Percentiles rank a stretch among this genome's conserved stretches.
These are phyloP conservation scores for Fraxinus americana DNA, from an alignment of 257 asterid species.

Conservation along the genomic window DNA sequence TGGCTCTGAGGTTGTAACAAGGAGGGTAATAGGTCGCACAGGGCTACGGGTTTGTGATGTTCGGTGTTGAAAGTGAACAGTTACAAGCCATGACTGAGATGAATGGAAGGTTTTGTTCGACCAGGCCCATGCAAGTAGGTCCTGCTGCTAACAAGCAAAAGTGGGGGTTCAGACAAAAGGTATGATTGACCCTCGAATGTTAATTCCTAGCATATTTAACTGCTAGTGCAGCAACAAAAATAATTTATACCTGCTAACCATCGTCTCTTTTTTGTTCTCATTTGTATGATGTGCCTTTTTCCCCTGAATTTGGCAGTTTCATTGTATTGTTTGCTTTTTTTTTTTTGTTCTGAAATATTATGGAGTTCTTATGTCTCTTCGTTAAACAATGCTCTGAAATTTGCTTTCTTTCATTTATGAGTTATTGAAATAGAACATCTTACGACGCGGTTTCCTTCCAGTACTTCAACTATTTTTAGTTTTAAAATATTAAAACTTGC, in stretches of 20 bases:
- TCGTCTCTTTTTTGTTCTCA: constrained; percentile 21
- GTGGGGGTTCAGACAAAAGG: too few species aligned
- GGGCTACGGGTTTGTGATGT: constrained; percentile 80
- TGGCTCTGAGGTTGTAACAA: too few species aligned
- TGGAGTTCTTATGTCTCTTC: constrained; percentile 32
- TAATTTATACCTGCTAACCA: not conserved
- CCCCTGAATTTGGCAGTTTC: constrained; percentile 38
- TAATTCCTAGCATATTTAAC: constrained; percentile 15
- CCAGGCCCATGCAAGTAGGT: constrained; percentile 91
- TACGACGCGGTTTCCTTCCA: constrained; percentile 49
- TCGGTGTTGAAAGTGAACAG: constrained; percentile 81
- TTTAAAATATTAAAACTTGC: constrained; percentile 41
- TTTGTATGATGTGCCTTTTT: constrained; percentile 17
- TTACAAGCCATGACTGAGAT: constrained; percentile 83
- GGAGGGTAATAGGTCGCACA: too few species aligned
- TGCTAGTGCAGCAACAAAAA: constrained; percentile 18
- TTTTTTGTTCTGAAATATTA: constrained; percentile 34
- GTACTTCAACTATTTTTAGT: constrained; percentile 39
- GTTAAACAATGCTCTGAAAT: constrained; percentile 45
- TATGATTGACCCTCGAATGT: too few species aligned
- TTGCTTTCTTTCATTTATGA: constrained; percentile 33
- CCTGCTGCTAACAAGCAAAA: constrained; percentile 7
- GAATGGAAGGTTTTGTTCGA: constrained; percentile 90
- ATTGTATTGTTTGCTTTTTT: constrained; percentile 23
- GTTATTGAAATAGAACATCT: constrained; percentile 47